phyloP scores from a whole-genome alignment of 352 stramenopile genomes.

The Phytopythium helicoides region DNA sequence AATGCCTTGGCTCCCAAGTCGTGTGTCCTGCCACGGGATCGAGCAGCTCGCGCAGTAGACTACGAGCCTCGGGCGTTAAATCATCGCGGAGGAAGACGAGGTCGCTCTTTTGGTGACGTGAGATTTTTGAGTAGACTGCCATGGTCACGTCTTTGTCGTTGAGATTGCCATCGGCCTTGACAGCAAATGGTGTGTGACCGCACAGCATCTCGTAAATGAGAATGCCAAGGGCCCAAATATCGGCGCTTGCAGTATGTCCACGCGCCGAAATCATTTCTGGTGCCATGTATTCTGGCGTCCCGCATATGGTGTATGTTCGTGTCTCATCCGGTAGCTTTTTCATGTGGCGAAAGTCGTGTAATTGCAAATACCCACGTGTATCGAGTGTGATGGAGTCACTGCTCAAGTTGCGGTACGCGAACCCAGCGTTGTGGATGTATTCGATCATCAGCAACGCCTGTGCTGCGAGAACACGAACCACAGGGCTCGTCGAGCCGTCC shows the following conservation, averaged over 20 bases:
- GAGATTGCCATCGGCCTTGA: conserved; percentile 54
- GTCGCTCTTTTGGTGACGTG: conserved; percentile 59
- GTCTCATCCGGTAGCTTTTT: conserved; percentile 80
- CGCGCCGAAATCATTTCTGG: conserved; percentile 87
- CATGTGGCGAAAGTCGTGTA: conserved; percentile 87
- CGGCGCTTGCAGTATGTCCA: conserved; percentile 70
- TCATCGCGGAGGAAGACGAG: conserved; percentile 54
- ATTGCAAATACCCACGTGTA: conserved; percentile 73
- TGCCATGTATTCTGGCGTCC: conserved; percentile 88
- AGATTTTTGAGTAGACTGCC: conserved; percentile 87
- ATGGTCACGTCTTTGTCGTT: conserved; percentile 84
- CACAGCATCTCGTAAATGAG: conserved; percentile 87
- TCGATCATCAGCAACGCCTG: conserved; percentile 82
- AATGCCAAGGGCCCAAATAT: conserved; percentile 86
- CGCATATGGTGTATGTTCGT: conserved; percentile 87
- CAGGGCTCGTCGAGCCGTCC: conserved; percentile 53
- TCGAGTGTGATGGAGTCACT: conserved; percentile 86
- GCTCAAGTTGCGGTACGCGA: conserved; percentile 82
- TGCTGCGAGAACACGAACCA: conserved; percentile 57
- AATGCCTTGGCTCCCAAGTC: conserved; percentile 65
- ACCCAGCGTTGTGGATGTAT: conserved; percentile 77
- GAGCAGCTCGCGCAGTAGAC: conserved; percentile 66
- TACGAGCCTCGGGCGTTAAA: conserved; percentile 47
- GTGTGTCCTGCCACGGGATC: conserved; percentile 68
- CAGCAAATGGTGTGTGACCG: conserved; percentile 81